Evolutionary conservation across 2,329 filamentous ascomycete genomes (phyloP), one percentile per base, ranked within the genome.

Genomic region (Lachnellula hyalina): DNA sequence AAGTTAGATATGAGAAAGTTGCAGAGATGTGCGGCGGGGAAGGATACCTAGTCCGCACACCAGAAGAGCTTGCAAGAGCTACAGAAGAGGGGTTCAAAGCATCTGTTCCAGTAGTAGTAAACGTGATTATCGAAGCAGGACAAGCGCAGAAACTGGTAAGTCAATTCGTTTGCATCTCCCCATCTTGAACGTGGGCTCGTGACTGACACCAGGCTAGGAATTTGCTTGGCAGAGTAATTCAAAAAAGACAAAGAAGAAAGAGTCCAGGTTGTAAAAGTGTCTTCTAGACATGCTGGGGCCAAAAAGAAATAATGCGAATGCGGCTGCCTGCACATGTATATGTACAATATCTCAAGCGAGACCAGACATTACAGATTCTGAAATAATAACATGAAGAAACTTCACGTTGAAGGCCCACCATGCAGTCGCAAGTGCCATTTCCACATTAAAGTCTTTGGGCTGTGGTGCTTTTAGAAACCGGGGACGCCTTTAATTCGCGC

Each of bases 1-100:
- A 82, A 65, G 79, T 78, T 0, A 68, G 74, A 15, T 84, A 83
- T 63, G 75, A 83, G 63, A 77, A 77, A 62, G 66, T 83, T 41
- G 78, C 78, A 2, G 74, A 78, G 52, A 78, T 77, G 70, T 77
- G 77, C 54, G 79, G 80, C 7, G 80, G 79, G 2, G 72, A 73
- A 50, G 80, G 80, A 3, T 78, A 72, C 59, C 70, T 79, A 52
- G 78, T 78, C 2, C 68, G 76, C 41, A 79, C 73, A 14, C 73
- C 78, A n/a, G 71, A 77, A 46, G 78, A 82, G 62, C 65, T 83
- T 55, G 71, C 71, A 55, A 68, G 63, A 51, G 79, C 78, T n/a
- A 78, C 77, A 7, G 67, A 73, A 53, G 72, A 75, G 52, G 80
- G 79, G 0, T 83, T 77, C 60, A 65, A 71, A 55, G 72, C 74